A percentile compares a stretch with the other conserved stretches of the same genome.
Conservation (phyloP, 345 rosid genomes). For the Heritiera littoralis region DNA sequence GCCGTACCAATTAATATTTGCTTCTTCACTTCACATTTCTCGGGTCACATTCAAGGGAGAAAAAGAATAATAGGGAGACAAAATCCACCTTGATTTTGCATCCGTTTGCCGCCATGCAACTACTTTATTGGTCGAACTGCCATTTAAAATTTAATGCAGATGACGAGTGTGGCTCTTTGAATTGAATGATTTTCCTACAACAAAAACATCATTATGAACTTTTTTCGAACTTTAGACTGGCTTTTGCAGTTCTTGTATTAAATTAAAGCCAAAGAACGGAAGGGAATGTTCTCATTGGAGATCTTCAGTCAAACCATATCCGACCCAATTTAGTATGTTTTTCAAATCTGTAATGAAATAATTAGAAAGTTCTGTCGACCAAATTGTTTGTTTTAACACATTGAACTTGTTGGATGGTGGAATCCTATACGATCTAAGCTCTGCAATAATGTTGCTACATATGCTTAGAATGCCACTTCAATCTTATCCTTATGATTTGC, state of each 20-base stretch:
- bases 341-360: conserved; percentile 23
- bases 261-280: background rate
- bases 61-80: background rate
- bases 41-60: background rate
- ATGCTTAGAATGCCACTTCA: background rate
- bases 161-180: background rate
- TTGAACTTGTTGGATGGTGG: background rate
- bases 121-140: conserved; percentile 23
- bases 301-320: conserved; percentile 21
- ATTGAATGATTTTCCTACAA: background rate
- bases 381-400: background rate
- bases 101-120: conserved; percentile 27
- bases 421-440: background rate
- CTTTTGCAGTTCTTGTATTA: background rate
- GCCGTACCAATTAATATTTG: background rate
- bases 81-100: background rate
- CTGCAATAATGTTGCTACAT: background rate
- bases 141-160: conserved; percentile 20
- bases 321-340: background rate
- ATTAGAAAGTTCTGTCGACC: background rate
- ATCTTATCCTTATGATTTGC: too few relatives aligned
- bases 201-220: background rate
- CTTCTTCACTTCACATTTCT: background rate
- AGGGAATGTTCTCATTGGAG: conserved; percentile 18
- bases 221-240: conserved; percentile 28